Evolutionary conservation across 352 stramenopile genomes (phyloP).

Genomic region (Nothophytophthora sp.): DNA sequence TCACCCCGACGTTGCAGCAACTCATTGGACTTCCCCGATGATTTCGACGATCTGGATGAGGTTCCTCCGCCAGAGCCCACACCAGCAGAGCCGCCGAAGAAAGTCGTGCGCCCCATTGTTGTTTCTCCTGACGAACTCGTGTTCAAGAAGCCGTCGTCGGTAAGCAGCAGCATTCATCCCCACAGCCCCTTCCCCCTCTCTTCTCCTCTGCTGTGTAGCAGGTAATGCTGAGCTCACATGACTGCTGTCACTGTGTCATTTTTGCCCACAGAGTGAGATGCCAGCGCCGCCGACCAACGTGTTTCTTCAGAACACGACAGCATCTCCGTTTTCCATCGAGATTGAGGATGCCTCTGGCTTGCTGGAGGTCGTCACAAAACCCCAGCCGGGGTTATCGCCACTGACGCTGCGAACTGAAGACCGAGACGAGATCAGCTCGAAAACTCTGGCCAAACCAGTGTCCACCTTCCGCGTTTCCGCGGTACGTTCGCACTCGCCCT

Average conservation of each 20-base stretch:
- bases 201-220: not conserved
- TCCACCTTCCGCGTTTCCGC: slow-evolving; percentile 57
- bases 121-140: slow-evolving; percentile 61
- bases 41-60: slow-evolving; percentile 24
- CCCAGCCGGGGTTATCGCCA: not conserved
- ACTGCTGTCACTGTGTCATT: not conserved
- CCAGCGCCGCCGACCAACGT: slow-evolving; percentile 61
- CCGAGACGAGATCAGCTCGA: slow-evolving; percentile 9
- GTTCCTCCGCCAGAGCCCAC: slow-evolving; percentile 1
- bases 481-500: slow-evolving; percentile 21
- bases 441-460: not conserved
- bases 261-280: slow-evolving; percentile 6
- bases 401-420: slow-evolving; percentile 10
- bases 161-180: no score
- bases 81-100: slow-evolving; percentile 22
- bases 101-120: slow-evolving; percentile 42
- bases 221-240: not conserved
- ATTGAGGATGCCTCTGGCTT: slow-evolving; percentile 56
- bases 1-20: slow-evolving; percentile 41
- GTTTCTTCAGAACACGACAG: slow-evolving; percentile 76
- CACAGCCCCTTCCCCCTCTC: no score
- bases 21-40: slow-evolving; percentile 33
- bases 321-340: slow-evolving; percentile 54
- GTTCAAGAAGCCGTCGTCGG: slow-evolving; percentile 52
- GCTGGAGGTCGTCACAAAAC: slow-evolving; percentile 64